Percentiles rank a stretch among this genome's conserved stretches.
phyloP scores from a whole-genome alignment of 495 filamentous ascomycete genomes.

The Xylaria castorea region DNA sequence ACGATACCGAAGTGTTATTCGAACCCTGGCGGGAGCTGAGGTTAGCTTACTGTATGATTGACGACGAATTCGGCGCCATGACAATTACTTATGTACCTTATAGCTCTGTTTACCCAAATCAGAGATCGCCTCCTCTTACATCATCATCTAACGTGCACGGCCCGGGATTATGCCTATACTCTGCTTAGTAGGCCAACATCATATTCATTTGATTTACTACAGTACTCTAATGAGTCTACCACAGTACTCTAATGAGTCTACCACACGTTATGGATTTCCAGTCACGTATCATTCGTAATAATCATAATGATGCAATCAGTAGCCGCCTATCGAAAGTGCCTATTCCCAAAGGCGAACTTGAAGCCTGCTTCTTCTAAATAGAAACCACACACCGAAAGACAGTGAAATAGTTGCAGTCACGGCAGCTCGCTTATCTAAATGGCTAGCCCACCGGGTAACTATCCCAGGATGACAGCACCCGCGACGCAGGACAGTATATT shows the following conservation, averaged over 20 bases:
- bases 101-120: background rate
- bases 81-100: conserved; percentile 17
- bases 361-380: background rate
- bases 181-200: too few relatives aligned
- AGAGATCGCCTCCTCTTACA: background rate
- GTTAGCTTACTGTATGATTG: conserved; percentile 19
- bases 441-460: too few relatives aligned
- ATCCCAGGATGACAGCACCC: background rate
- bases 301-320: background rate
- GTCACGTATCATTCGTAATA: background rate
- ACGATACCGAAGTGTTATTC: conserved; percentile 5
- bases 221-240: too few relatives aligned
- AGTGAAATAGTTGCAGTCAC: background rate
- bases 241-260: background rate
- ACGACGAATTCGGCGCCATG: conserved; percentile 5
- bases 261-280: background rate
- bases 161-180: background rate
- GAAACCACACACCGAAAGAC: background rate
- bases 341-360: background rate
- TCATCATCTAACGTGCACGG: background rate
- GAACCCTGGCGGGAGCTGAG: background rate
- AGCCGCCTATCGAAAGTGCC: background rate
- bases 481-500: background rate
- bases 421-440: background rate
- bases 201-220: too few relatives aligned